phyloP scores from a whole-genome alignment of 148 eudicot genomes.

The Amaranthus hypochondriacus region DNA sequence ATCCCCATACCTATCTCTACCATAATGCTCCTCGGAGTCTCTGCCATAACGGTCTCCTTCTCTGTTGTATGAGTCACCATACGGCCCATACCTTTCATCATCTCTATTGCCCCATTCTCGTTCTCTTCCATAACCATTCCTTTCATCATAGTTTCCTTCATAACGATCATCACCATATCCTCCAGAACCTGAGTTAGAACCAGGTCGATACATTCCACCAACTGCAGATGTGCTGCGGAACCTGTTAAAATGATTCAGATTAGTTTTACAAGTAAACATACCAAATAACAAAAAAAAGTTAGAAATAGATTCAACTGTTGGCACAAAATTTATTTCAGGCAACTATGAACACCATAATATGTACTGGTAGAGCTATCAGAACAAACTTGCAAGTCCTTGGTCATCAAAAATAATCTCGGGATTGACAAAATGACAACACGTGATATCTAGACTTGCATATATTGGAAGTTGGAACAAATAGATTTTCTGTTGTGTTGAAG shows the following conservation, averaged over 20 bases:
- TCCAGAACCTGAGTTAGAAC: conserved; percentile 67
- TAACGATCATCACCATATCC: conserved; percentile 66
- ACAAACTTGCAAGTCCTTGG: not conserved
- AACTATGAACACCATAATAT: not conserved
- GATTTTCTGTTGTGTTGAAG: not conserved
- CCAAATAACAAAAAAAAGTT: not conserved
- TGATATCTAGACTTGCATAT: not conserved
- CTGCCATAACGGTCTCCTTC: conserved; percentile 62
- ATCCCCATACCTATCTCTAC: conserved; percentile 62
- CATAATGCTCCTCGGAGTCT: conserved; percentile 63
- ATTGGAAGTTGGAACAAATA: not conserved
- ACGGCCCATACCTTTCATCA: conserved; percentile 64
- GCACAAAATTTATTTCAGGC: not conserved
- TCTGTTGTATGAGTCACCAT: conserved; percentile 50
- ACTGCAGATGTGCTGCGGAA: conserved; percentile 55
- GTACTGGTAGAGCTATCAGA: not conserved
- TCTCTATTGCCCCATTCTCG: conserved; percentile 60
- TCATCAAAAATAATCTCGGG: too few relatives aligned
- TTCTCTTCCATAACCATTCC: conserved; percentile 81
- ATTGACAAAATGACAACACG: not conserved
- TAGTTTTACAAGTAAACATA: not conserved
- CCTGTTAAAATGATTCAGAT: conserved; percentile 34
- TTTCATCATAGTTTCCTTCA: conserved; percentile 52
- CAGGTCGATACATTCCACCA: conserved; percentile 78
- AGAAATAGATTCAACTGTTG: not conserved